A percentile compares a stretch with the other conserved stretches of the same genome.
Conservation (phyloP, 2,329 filamentous ascomycete genomes). For the Botrytis fragariae region DNA sequence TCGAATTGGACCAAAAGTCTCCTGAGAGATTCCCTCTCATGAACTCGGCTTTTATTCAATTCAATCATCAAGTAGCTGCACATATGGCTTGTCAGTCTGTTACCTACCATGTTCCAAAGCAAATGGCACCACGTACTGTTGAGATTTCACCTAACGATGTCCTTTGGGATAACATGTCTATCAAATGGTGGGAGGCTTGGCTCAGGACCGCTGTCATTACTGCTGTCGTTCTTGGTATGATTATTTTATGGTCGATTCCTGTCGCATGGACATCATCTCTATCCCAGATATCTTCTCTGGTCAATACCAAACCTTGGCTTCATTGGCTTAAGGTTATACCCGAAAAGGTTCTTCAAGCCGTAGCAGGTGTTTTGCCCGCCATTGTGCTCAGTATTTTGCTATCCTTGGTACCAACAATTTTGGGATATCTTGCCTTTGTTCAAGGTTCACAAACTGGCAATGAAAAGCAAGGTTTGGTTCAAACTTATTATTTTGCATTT, state of each 20-base stretch:
- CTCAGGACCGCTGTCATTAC: constrained; percentile 58
- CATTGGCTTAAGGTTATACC: constrained; percentile 65
- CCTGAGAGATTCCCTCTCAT: constrained; percentile 85
- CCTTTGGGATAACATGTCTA: constrained; percentile 95
- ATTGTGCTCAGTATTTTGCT: constrained; percentile 74
- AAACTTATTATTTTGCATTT: constrained; percentile 90
- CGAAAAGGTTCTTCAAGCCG: constrained; percentile 58
- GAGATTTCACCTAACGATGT: constrained; percentile 93
- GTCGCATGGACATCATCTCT: constrained; percentile 84
- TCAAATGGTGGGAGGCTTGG: constrained; percentile 91
- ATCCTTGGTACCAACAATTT: constrained; percentile 74
- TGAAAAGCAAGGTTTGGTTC: constrained; percentile 76
- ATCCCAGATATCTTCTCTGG: constrained; percentile 71
- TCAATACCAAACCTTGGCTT: constrained; percentile 65
- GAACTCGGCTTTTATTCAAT: constrained; percentile 97
- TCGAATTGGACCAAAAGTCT: constrained; percentile 83
- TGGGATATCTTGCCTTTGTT: constrained; percentile 68
- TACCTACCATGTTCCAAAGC: constrained; percentile 84
- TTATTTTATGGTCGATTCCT: constrained; percentile 86
- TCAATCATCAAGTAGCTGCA: constrained; percentile 94
- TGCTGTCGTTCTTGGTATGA: constrained; percentile 66
- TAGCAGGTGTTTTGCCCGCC: constrained; percentile 86
- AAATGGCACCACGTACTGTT: constrained; percentile 90
- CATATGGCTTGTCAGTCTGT: constrained; percentile 97
- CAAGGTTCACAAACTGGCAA: constrained; percentile 83